Conservation (phyloP, 2,329 filamentous ascomycete genomes). For the Pezicula carpinea region DNA sequence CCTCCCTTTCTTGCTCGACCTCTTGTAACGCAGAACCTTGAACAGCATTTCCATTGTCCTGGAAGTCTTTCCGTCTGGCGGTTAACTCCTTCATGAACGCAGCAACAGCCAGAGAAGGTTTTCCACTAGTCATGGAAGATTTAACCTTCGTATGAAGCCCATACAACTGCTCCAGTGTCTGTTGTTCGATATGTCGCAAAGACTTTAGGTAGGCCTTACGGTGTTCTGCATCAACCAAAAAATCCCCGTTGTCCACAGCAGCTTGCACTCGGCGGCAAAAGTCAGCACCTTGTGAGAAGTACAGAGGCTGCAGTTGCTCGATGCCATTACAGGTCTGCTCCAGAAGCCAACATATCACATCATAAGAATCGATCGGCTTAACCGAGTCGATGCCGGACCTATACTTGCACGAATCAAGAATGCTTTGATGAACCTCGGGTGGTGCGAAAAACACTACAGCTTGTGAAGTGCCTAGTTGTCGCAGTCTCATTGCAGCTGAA, state of each 20-base stretch:
- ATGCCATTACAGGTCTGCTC: constrained; percentile 57
- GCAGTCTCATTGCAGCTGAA: constrained; percentile 63
- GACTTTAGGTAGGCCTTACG: constrained; percentile 37
- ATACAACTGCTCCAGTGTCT: constrained; percentile 56
- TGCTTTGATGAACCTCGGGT: constrained; percentile 39
- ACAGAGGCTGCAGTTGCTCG: constrained; percentile 54
- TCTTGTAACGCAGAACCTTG: constrained; percentile 53
- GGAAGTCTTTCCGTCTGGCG: constrained; percentile 29
- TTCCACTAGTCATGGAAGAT: constrained; percentile 1
- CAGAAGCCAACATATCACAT: constrained; percentile 58
- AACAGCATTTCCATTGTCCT: constrained; percentile 39
- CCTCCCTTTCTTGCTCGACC: constrained; percentile 41
- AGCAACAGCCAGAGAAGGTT: constrained; percentile 21
- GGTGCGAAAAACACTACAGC: constrained; percentile 25
- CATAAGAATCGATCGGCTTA: constrained; percentile 30
- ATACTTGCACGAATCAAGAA: constrained; percentile 42
- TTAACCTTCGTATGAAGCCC: constrained; percentile 28
- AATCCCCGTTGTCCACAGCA: constrained; percentile 35
- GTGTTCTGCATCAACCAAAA: constrained; percentile 31
- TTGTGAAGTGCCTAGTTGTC: constrained; percentile 46
- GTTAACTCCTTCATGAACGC: constrained; percentile 32
- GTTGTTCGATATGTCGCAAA: constrained; percentile 48
- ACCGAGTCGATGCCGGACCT: neutral
- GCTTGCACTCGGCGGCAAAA: constrained; percentile 54
- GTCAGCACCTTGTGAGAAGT: constrained; percentile 55